Base-by-base conservation (phyloP, 768 basidiomycete species). In the Hygrocybe punicea region DNA sequence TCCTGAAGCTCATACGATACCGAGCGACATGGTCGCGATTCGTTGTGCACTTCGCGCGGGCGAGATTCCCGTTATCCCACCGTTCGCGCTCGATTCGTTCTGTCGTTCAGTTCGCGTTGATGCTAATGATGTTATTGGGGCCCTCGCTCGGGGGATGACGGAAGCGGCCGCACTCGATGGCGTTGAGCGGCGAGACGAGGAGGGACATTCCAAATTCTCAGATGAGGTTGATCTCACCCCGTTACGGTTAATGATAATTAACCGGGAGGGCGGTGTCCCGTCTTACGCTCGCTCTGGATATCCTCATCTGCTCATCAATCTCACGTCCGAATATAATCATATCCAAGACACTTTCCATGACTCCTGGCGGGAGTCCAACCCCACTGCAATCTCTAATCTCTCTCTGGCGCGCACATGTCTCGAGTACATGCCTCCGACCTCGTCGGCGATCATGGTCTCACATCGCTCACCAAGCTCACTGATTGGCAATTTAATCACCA, bases 401-500 rank as follows among this genome's bases (percentile, higher is more conserved):
- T 72, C 84, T 6, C 80, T 99, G 37, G 89, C 97, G 9, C 84
- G 84, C 34, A 88, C 84, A 36, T 99, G 97, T 69, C 80, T 99
- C 39, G 76, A 80, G 2, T 90, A 92, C 71, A 97, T 99, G 91
- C 97, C 97, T 1, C 83, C 89, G 6, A 83, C 90, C 2, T 93
- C 96, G 2, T 97, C 94, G 14, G 97, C 94, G 11, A 80, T 98
- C 62, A 90, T 99, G 85, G 97, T 98, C 49, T 96, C 93, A 13
- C 97, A 99, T 74, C 91, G 94, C 50, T 96, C 94, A 1, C 91
- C 94, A 0, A 92, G 91, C 59, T 92, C 92, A 2, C 83, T 99
- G 59, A 98, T 99, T 64, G 96, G 85, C 46, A 98, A 98, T 72
- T 81, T 99, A 24, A 95, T 99, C 67, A 99, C 96, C 33, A 99